Conservation (phyloP, 1,284 basidiomycete species). For the Singerocomus inundabilis region DNA sequence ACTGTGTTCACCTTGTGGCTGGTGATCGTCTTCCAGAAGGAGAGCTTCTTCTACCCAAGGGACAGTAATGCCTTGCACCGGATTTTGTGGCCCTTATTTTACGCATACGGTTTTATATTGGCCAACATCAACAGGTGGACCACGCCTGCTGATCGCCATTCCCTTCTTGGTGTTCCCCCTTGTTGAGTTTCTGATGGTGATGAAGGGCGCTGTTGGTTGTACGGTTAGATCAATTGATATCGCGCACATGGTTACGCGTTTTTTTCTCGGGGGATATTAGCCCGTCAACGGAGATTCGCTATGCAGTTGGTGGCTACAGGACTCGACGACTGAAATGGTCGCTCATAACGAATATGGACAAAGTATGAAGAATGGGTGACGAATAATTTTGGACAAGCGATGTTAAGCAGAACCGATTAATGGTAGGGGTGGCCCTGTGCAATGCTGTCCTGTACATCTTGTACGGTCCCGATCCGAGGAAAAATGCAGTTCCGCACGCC, state of each 20-base stretch:
- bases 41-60: conserved; percentile 9
- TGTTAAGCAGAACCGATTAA: too few species aligned
- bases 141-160: neutral
- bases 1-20: conserved; percentile 21
- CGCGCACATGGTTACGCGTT: neutral
- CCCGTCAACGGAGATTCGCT: neutral
- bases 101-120: neutral
- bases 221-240: neutral
- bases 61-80: conserved; percentile 6
- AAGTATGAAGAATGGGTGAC: too few species aligned
- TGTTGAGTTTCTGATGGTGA: neutral
- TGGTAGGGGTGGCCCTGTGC: too few species aligned
- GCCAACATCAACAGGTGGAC: neutral
- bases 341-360: too few species aligned
- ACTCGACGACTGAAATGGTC: too few species aligned
- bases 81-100: conserved; percentile 23
- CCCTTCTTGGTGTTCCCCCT: neutral
- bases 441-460: too few species aligned
- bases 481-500: too few species aligned
- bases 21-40: conserved; percentile 11
- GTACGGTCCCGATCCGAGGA: too few species aligned
- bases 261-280: neutral
- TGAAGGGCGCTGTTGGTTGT: neutral
- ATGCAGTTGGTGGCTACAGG: neutral
- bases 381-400: too few species aligned